phyloP scores from a whole-genome alignment of 179 eudicot genomes.

The Drosera spatulata region DNA sequence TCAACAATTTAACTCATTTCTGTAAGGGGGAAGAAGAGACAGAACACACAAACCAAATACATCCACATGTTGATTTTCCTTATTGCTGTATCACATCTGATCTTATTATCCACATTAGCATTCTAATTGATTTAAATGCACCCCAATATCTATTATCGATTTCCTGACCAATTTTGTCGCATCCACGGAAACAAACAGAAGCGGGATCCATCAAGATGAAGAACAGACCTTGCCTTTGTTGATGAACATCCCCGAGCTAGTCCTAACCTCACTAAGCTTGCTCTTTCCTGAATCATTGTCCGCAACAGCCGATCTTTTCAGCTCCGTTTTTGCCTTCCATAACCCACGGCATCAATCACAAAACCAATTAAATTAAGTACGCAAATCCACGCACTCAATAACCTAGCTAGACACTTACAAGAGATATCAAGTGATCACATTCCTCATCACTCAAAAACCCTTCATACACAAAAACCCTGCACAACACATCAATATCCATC shows the following conservation, averaged over 20 bases:
- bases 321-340: slow-evolving; percentile 74
- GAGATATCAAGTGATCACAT: slow-evolving; percentile 72
- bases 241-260: slow-evolving; percentile 96
- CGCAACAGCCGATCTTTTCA: slow-evolving; percentile 87
- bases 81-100: too few relatives aligned
- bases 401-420: slow-evolving; percentile 36
- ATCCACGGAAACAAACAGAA: background rate
- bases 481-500: background rate
- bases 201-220: background rate
- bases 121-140: too few relatives aligned
- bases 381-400: background rate
- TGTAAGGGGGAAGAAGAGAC: too few relatives aligned
- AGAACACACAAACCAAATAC: too few relatives aligned
- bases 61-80: too few relatives aligned
- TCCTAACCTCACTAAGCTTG: slow-evolving; percentile 82
- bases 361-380: background rate
- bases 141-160: too few relatives aligned
- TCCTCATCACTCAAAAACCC: slow-evolving; percentile 87
- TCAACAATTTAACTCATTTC: too few relatives aligned
- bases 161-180: background rate
- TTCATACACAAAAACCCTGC: slow-evolving; percentile 90
- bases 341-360: slow-evolving; percentile 4
- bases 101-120: too few relatives aligned
- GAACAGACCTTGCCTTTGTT: slow-evolving; percentile 62
- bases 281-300: slow-evolving; percentile 83